Evolutionary conservation across 148 eudicot genomes (phyloP), one percentile per base, ranked within the genome.

Genomic region (Oxyria digyna): DNA sequence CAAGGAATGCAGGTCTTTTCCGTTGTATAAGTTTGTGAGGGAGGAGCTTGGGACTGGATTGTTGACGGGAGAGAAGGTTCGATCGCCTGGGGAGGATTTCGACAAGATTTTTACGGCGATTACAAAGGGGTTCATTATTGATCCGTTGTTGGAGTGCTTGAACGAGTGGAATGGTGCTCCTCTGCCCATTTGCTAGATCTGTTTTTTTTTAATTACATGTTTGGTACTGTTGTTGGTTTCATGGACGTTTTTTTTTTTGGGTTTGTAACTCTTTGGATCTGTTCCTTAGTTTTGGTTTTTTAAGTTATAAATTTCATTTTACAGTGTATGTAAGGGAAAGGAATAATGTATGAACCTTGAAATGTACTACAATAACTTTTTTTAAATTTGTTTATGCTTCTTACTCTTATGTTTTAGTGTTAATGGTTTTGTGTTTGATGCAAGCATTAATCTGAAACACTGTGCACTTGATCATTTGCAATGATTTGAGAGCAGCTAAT

Each of bases 101-200:
- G 76, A 77, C 8, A 77, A 55, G 59, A 76, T 77, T 1, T 77
- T 77, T 23, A 14, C 76, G 0, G 76, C 80, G 3, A 69, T 77
- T 0, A 62, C 69, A 40, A 69, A 9, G 2, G 80, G 80, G 12
- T 72, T 67, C 48, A 17, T 77, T 64, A 50, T 77, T 14, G 79
- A 77, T 62, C 79, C 79, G 0, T 42, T 77, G 70, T 35, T 77
- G 55, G 67, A 73, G 24, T 73, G 76, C 10, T 41, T 77, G 45
- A 69, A 73, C 48, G 73, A 50, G 67, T 74, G 74, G 80, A 68
- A 69, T 45, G 75, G 75, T 8, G 75, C 80, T 67, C 78, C 78
- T 49, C 45, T 75, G 43, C 78, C 78, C 3, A 75, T 75, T 42
- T 75, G 70, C 42, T 75, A 59, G 65, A 10, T 38, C 41, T 38